phyloP scores from a whole-genome alignment of 768 basidiomycete species.

The Royoungia palumana region DNA sequence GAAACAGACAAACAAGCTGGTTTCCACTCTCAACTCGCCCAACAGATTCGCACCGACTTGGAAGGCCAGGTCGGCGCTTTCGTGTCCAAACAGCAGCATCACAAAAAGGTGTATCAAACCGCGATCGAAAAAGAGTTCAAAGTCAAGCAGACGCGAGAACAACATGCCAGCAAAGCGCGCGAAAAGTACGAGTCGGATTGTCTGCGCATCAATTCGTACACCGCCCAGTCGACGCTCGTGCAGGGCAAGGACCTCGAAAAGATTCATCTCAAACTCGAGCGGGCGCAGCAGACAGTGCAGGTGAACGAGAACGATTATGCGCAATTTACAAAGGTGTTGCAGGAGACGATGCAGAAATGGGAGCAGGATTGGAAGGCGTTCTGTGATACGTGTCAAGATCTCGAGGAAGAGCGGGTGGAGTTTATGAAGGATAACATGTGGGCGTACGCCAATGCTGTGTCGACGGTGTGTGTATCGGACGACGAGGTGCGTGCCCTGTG shows the following conservation, averaged over 20 bases:
- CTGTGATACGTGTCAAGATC: conserved; percentile 92
- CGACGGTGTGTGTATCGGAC: conserved; percentile 90
- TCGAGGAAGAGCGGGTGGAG: conserved; percentile 92
- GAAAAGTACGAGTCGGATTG: conserved; percentile 95
- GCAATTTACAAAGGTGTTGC: conserved; percentile 77
- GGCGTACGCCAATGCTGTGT: conserved; percentile 95
- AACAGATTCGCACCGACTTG: conserved; percentile 71
- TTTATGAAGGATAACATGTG: conserved; percentile 95
- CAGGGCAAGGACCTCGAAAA: conserved; percentile 95
- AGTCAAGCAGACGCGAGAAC: conserved; percentile 81
- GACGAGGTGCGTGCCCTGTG: conserved; percentile 72
- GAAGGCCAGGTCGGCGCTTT: conserved; percentile 65
- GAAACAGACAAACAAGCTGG: conserved; percentile 84
- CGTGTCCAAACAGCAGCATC: conserved; percentile 59
- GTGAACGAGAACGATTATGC: conserved; percentile 89
- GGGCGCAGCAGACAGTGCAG: conserved; percentile 84
- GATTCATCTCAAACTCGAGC: conserved; percentile 80
- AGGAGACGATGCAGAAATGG: conserved; percentile 82
- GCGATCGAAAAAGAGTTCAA: conserved; percentile 90
- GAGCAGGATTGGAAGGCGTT: conserved; percentile 92
- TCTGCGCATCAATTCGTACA: conserved; percentile 88
- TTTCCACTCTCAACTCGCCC: conserved; percentile 70
- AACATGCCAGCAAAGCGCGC: conserved; percentile 81
- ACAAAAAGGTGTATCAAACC: conserved; percentile 70
- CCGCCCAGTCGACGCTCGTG: conserved; percentile 84